These are phyloP conservation scores for Paradendryphiella salina DNA, from an alignment of 2,329 filamentous ascomycete species.

Conservation along the genomic window DNA sequence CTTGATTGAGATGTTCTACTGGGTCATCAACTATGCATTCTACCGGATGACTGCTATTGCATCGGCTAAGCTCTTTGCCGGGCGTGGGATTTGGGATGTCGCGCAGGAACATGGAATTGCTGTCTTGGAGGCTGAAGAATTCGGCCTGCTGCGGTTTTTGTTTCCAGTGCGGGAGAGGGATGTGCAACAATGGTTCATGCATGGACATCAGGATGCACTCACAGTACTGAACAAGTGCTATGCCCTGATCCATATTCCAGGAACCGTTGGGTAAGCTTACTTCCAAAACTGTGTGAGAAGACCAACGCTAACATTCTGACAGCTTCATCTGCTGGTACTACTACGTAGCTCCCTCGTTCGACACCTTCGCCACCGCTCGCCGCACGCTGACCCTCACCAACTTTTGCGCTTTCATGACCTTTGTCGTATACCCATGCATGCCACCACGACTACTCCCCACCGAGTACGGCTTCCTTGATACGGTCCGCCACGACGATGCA, in stretches of 20 bases:
- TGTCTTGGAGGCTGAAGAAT: constrained; percentile 60
- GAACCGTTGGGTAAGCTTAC: constrained; percentile 58
- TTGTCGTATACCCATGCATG: constrained; percentile 59
- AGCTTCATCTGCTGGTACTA: constrained; percentile 69
- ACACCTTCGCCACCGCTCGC: constrained; percentile 50
- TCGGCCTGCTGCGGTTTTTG: constrained; percentile 54
- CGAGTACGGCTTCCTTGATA: constrained; percentile 53
- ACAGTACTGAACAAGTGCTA: constrained; percentile 63
- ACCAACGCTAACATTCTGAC: constrained; percentile 20
- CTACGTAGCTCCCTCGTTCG: constrained; percentile 58
- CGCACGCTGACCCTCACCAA: constrained; percentile 57
- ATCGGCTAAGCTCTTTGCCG: constrained; percentile 57
- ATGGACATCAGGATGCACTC: constrained; percentile 57
- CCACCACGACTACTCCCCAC: constrained; percentile 54
- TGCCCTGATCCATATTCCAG: constrained; percentile 63
- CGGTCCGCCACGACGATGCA: constrained; percentile 53
- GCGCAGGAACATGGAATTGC: constrained; percentile 60
- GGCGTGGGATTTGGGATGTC: constrained; percentile 58
- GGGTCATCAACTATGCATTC: constrained; percentile 67
- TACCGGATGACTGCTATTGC: constrained; percentile 63
- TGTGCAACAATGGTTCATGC: constrained; percentile 62
- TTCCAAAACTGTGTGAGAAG: background rate
- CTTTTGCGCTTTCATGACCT: constrained; percentile 57
- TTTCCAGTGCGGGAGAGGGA: constrained; percentile 58
- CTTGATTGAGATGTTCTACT: constrained; percentile 74